phyloP scores from a whole-genome alignment of 2,329 filamentous ascomycete species.

The Alternaria solani region DNA sequence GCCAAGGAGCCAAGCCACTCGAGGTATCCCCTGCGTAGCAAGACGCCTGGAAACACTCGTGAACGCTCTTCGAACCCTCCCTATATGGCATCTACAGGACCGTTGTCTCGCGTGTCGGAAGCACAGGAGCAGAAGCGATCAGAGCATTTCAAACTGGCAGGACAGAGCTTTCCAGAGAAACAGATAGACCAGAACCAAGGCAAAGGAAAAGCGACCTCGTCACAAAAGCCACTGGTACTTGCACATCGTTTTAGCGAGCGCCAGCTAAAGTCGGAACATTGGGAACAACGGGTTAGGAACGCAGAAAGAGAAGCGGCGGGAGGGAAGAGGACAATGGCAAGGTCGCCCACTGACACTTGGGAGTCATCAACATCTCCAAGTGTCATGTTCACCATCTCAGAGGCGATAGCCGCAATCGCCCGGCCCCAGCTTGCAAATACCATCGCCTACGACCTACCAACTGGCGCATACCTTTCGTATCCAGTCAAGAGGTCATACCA shows the following conservation, averaged over 20 bases:
- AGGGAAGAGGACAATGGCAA: background rate
- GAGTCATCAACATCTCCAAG: background rate
- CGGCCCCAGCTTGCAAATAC: background rate
- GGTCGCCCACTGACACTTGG: background rate
- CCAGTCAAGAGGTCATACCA: conserved; percentile 21
- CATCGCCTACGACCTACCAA: conserved; percentile 14
- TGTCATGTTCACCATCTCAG: conserved; percentile 21
- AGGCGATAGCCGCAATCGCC: conserved; percentile 17
- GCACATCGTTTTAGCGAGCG: background rate
- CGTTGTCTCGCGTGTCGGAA: background rate
- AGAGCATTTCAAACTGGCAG: background rate
- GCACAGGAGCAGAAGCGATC: background rate
- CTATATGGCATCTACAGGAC: background rate
- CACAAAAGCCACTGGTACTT: background rate
- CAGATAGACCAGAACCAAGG: background rate
- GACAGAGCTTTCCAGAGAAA: background rate
- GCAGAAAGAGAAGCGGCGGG: background rate
- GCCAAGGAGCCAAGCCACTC: background rate
- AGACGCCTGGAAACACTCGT: background rate
- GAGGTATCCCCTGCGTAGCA: background rate
- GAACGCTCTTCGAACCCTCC: background rate
- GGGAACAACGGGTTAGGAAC: background rate
- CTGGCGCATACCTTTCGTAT: conserved; percentile 16
- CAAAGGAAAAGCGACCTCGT: background rate
- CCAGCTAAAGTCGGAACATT: background rate